Percentiles rank a stretch among this genome's conserved stretches.
Conservation (phyloP, 306 rosid species). For the Gleditsia sinensis region DNA sequence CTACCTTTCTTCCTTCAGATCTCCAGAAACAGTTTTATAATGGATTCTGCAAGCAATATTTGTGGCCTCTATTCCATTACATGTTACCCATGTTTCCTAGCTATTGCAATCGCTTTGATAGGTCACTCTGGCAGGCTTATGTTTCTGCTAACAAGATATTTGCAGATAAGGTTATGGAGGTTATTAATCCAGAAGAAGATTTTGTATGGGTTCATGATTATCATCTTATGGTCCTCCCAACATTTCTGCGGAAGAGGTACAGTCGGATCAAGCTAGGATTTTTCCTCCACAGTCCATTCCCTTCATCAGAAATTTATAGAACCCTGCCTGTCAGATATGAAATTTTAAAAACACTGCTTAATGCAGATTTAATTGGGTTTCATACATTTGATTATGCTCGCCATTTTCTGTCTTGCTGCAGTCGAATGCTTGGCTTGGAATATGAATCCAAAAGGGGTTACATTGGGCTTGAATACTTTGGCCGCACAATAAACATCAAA, state of each 20-base stretch:
- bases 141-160: constrained; percentile 79
- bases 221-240: constrained; percentile 95
- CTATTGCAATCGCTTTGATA: constrained; percentile 65
- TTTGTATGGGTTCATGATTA: constrained; percentile 93
- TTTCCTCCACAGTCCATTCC: constrained; percentile 85
- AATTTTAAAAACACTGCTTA: constrained; percentile 71
- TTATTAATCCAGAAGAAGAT: constrained; percentile 69
- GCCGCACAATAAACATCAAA: constrained; percentile 76
- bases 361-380: constrained; percentile 80
- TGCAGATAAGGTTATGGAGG: constrained; percentile 83
- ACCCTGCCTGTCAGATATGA: constrained; percentile 83
- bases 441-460: constrained; percentile 75
- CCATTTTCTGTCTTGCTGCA: constrained; percentile 83
- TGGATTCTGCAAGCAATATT: constrained; percentile 83
- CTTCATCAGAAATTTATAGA: constrained; percentile 82
- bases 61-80: constrained; percentile 88
- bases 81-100: constrained; percentile 80
- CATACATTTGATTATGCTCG: constrained; percentile 95
- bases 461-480: constrained; percentile 81
- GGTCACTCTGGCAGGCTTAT: constrained; percentile 84
- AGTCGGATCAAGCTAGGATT: constrained; percentile 75
- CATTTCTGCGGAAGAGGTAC: constrained; percentile 69
- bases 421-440: constrained; percentile 82
- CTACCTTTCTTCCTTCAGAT: constrained; percentile 70
- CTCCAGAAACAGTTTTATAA: constrained; percentile 67